Percentiles rank a stretch among this genome's conserved stretches.
Conservation (phyloP, 78 protist species). For the Dictyostelium purpureum region DNA sequence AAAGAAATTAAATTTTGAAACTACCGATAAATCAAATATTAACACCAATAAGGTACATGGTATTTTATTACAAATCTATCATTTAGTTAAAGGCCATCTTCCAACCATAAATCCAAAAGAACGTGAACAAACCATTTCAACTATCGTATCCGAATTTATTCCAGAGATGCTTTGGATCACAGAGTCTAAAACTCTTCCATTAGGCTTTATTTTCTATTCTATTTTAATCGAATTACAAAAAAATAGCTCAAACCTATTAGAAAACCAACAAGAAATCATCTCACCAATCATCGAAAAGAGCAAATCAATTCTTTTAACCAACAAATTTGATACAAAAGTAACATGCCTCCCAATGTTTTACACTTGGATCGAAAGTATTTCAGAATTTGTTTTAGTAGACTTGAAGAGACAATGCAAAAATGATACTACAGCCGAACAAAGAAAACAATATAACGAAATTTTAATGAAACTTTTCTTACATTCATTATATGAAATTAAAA, state of each 20-base stretch:
- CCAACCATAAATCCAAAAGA: constrained; percentile 28
- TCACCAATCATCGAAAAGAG: no score
- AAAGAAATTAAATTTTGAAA: not conserved
- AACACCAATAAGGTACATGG: constrained; percentile 60
- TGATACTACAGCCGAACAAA: not conserved
- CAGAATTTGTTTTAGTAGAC: not conserved
- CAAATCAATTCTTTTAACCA: no score
- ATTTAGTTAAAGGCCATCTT: constrained; percentile 47
- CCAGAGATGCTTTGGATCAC: constrained; percentile 15
- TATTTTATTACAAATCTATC: constrained; percentile 50
- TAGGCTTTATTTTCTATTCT: constrained; percentile 1
- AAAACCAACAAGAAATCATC: no score
- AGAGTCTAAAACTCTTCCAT: not conserved
- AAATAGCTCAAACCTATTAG: not conserved
- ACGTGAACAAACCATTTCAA: not conserved
- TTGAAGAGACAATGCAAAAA: not conserved
- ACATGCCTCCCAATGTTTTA: constrained; percentile 21
- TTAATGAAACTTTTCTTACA: not conserved
- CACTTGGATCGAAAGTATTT: not conserved
- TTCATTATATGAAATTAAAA: constrained; percentile 36
- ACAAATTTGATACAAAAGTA: not conserved
- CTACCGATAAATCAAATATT: not conserved
- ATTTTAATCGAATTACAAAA: constrained; percentile 3
- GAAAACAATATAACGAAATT: not conserved
- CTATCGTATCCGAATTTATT: not conserved